Base-by-base conservation (phyloP, 2,329 filamentous ascomycete species). In the Arachnomyces sp. region DNA sequence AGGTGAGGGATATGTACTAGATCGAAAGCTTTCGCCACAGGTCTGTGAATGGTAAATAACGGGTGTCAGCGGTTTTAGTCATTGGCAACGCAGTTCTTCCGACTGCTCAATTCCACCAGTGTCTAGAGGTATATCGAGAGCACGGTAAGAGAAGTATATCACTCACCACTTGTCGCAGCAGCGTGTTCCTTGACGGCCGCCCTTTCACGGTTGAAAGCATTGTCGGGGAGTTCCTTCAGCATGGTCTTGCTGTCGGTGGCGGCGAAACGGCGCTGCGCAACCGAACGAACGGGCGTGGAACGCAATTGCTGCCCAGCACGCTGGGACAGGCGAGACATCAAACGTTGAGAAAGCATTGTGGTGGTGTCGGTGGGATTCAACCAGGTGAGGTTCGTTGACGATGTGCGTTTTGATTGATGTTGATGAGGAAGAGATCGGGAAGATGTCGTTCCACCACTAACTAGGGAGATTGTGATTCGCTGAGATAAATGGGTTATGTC, bases 21-120 rank as follows among this genome's bases (percentile, higher is more conserved):
- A 95, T 75, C 51, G 87, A 92, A 58, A 96, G 82, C 77, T 93
- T 96, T 69, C 79, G 82, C 92, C 92, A 98, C 59, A 95, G 80
- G 59, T 87, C 90, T 95, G 61, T 40, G 44, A 40, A 49, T 45
- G 43, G 52, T 53, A n/a, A n/a, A n/a, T 35, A 38, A 51, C 61
- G 39, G 61, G 52, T 47, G 45, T 39, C 32, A 34, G 13, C 15
- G 28, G 15, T 36, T 34, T 25, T 15, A 28, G 14, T 7, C 16
- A 34, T 42, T 31, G 34, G 41, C 4, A 11, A 30, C 15, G 5
- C 21, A 25, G 9, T 25, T 25, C 21, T 5, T 9, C 21, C 5
- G 21, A 5, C 9, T 9, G 5, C 9, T 9, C 21, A 25, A 25
- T 25, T 25, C 21, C 5, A 25, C 21, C 5, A 25, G 21, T 25